phyloP scores from a whole-genome alignment of 208 protist genomes.

The Blechomonas ayalai region DNA sequence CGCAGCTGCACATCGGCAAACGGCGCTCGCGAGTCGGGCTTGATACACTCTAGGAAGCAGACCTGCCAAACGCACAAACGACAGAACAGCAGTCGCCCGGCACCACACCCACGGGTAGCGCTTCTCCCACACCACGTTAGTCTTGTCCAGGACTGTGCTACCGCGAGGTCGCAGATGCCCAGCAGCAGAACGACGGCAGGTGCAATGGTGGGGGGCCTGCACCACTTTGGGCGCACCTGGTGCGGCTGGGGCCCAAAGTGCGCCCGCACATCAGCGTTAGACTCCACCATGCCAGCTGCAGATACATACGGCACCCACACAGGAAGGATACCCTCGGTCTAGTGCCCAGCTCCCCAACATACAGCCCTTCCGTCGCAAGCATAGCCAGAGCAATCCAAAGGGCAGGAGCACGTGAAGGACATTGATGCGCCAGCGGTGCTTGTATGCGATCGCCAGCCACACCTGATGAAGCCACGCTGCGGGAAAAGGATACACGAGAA shows the following conservation, averaged over 20 bases:
- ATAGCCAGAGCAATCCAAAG: slow-evolving; percentile 45
- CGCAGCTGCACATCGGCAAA: slow-evolving; percentile 29
- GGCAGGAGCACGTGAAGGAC: slow-evolving; percentile 72
- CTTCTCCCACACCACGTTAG: slow-evolving; percentile 37
- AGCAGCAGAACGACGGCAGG: slow-evolving; percentile 45
- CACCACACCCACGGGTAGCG: slow-evolving; percentile 76
- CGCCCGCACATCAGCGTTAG: slow-evolving; percentile 71
- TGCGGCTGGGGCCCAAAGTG: slow-evolving; percentile 78
- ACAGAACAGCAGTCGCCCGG: slow-evolving; percentile 47
- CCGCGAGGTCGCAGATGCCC: slow-evolving; percentile 39
- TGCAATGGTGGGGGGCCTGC: slow-evolving; percentile 47
- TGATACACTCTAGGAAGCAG: slow-evolving; percentile 53
- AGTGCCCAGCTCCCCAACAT: slow-evolving; percentile 17
- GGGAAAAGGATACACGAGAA: slow-evolving; percentile 26
- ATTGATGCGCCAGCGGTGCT: slow-evolving; percentile 46
- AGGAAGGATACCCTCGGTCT: slow-evolving; percentile 24
- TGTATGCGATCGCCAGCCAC: slow-evolving; percentile 42
- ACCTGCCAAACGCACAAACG: slow-evolving; percentile 69
- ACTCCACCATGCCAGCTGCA: slow-evolving; percentile 51
- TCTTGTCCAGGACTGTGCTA: slow-evolving; percentile 58
- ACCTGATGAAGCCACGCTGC: slow-evolving; percentile 31
- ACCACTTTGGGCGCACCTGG: slow-evolving; percentile 45
- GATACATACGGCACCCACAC: slow-evolving; percentile 60
- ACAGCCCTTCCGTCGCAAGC: slow-evolving; percentile 35
- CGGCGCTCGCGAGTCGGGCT: slow-evolving; percentile 37